Evolutionary conservation across 169 alveolate genomes (phyloP).

Genomic region (Plasmodium vivax): DNA sequence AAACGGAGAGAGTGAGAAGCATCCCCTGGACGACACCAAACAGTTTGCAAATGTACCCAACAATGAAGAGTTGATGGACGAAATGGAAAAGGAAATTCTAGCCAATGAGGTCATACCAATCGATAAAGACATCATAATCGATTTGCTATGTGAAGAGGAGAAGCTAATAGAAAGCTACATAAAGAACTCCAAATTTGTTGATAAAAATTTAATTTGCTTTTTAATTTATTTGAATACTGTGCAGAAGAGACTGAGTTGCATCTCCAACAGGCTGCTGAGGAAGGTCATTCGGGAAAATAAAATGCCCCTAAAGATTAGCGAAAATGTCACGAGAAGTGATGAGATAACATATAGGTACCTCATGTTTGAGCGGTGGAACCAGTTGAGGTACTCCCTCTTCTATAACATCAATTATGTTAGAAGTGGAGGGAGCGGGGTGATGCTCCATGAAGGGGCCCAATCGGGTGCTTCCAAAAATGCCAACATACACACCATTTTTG

Average conservation of each 20-base stretch:
- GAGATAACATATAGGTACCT: constrained; percentile 41
- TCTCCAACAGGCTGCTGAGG: constrained; percentile 20
- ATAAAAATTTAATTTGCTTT: constrained; percentile 39
- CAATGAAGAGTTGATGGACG: background rate
- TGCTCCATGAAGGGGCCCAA: background rate
- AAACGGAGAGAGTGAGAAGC: background rate
- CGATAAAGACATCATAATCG: constrained; percentile 66
- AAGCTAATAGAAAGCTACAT: constrained; percentile 44
- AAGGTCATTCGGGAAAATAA: constrained; percentile 54
- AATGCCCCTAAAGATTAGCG: constrained; percentile 26
- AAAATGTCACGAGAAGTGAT: constrained; percentile 28
- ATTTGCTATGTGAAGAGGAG: constrained; percentile 69
- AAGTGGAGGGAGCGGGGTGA: background rate
- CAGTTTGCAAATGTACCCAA: background rate
- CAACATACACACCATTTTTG: constrained; percentile 16
- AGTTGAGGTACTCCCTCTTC: constrained; percentile 39
- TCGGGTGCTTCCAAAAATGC: background rate
- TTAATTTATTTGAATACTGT: constrained; percentile 28
- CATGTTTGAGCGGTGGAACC: constrained; percentile 73
- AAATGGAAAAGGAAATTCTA: constrained; percentile 32
- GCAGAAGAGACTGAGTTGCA: constrained; percentile 56
- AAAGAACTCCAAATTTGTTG: constrained; percentile 48
- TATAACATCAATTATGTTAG: background rate
- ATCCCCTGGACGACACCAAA: background rate
- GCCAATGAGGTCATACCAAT: constrained; percentile 19